Conservation (phyloP, 768 basidiomycete species). For the Mycena amicta region DNA sequence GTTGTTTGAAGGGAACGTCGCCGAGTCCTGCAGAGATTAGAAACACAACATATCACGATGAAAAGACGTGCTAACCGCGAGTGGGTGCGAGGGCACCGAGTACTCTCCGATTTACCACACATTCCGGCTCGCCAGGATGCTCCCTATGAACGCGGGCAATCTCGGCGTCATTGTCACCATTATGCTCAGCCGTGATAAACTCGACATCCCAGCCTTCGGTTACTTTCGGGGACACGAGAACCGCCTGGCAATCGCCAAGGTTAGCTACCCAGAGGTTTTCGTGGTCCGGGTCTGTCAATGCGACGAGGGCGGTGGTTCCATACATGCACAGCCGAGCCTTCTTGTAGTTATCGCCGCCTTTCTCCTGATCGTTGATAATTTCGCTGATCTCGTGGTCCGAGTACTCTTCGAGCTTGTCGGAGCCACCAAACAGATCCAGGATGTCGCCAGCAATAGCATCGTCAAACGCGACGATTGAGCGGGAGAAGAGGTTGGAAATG, state of each 20-base stretch:
- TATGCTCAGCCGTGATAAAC: slow-evolving; percentile 66
- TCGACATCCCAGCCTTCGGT: slow-evolving; percentile 61
- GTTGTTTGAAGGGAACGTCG: slow-evolving; percentile 74
- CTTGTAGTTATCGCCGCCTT: slow-evolving; percentile 60
- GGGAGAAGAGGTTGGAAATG: slow-evolving; percentile 59
- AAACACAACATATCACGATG: background rate
- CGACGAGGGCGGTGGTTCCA: slow-evolving; percentile 75
- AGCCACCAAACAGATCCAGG: slow-evolving; percentile 60
- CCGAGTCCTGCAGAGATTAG: slow-evolving; percentile 52
- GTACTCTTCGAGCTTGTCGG: slow-evolving; percentile 51
- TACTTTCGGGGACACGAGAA: slow-evolving; percentile 50
- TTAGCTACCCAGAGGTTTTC: slow-evolving; percentile 79
- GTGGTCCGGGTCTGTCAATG: slow-evolving; percentile 69
- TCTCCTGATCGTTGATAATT: slow-evolving; percentile 65
- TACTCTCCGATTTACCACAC: slow-evolving; percentile 65
- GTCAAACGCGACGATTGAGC: slow-evolving; percentile 63
- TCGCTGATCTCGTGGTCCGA: slow-evolving; percentile 57
- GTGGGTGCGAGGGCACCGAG: slow-evolving; percentile 80
- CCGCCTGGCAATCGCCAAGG: slow-evolving; percentile 81
- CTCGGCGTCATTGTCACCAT: slow-evolving; percentile 69
- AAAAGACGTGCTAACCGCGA: slow-evolving; percentile 55
- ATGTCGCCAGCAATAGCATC: slow-evolving; percentile 70
- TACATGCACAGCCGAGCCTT: slow-evolving; percentile 76
- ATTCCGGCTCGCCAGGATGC: slow-evolving; percentile 73
- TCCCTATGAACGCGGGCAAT: slow-evolving; percentile 61